Percentiles rank a stretch among this genome's conserved stretches.
Evolutionary conservation across 257 asterid species (phyloP).

Genomic region (Lavandula angustifolia): DNA sequence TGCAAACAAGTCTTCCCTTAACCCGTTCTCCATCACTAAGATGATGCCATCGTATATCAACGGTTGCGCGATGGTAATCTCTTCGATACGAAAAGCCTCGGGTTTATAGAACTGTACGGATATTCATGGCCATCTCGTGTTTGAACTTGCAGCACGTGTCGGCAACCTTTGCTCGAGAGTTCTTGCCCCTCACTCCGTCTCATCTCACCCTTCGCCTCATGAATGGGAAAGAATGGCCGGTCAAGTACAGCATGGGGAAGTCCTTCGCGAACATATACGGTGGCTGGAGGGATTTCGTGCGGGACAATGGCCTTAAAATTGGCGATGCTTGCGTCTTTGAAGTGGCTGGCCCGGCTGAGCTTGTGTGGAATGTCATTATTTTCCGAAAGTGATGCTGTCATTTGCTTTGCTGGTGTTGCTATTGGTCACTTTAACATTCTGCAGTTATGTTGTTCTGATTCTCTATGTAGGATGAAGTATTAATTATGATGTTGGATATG

Average conservation of each 20-base stretch:
- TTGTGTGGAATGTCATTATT: slow-evolving; percentile 18
- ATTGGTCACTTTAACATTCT: no score
- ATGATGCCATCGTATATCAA: slow-evolving; percentile 29
- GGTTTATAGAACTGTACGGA: no score
- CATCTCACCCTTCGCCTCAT: neutral
- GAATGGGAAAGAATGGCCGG: slow-evolving; percentile 23
- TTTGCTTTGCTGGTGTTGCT: no score
- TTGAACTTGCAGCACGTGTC: slow-evolving; percentile 31
- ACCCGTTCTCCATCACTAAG: slow-evolving; percentile 18
- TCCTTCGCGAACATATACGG: neutral
- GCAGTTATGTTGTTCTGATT: no score
- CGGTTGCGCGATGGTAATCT: no score
- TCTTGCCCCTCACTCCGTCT: neutral
- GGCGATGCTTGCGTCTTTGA: slow-evolving; percentile 34
- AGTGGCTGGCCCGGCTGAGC: neutral
- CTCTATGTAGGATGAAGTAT: no score
- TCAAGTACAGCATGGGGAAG: neutral
- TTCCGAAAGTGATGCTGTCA: neutral
- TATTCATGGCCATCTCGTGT: no score
- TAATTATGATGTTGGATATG: no score
- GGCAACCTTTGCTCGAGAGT: neutral
- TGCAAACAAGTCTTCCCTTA: neutral
- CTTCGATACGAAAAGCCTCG: no score
- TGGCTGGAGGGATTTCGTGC: slow-evolving; percentile 35
- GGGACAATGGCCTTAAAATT: slow-evolving; percentile 26